These are phyloP conservation scores for Waltiozyma sp. DNA, from an alignment of 1,139 yeast species.

Conservation along the genomic window DNA sequence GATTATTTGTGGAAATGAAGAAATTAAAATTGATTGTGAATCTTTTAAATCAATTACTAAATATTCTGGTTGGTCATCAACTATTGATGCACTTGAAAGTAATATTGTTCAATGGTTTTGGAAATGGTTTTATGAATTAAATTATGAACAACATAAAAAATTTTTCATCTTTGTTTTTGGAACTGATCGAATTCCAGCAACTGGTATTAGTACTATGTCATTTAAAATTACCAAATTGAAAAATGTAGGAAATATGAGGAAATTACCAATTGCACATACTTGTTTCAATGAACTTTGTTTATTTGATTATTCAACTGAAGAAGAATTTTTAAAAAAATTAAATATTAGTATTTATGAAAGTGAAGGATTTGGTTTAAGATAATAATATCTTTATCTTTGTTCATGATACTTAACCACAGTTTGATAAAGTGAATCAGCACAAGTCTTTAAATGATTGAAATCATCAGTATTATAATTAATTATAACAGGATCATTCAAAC, in stretches of 20 bases:
- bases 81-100: conserved; percentile 27
- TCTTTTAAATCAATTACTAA: conserved; percentile 61
- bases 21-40: conserved; percentile 49
- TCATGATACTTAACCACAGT: background rate
- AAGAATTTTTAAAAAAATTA: conserved; percentile 45
- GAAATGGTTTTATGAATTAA: conserved; percentile 48
- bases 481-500: background rate
- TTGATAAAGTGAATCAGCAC: background rate
- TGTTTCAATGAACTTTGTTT: conserved; percentile 85
- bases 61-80: conserved; percentile 50
- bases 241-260: conserved; percentile 34
- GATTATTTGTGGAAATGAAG: conserved; percentile 68
- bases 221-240: conserved; percentile 62
- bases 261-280: conserved; percentile 82
- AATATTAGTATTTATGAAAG: conserved; percentile 62
- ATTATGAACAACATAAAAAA: conserved; percentile 41
- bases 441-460: background rate
- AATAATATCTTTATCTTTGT: conserved; percentile 5
- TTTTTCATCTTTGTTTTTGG: conserved; percentile 77
- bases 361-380: conserved; percentile 78
- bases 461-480: background rate
- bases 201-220: conserved; percentile 67
- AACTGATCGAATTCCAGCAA: conserved; percentile 84
- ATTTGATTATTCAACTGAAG: conserved; percentile 47
- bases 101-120: conserved; percentile 68